Evolutionary conservation across 331 rosid genomes (phyloP), one percentile per base, ranked within the genome.

Genomic region (Malus hybrid): DNA sequence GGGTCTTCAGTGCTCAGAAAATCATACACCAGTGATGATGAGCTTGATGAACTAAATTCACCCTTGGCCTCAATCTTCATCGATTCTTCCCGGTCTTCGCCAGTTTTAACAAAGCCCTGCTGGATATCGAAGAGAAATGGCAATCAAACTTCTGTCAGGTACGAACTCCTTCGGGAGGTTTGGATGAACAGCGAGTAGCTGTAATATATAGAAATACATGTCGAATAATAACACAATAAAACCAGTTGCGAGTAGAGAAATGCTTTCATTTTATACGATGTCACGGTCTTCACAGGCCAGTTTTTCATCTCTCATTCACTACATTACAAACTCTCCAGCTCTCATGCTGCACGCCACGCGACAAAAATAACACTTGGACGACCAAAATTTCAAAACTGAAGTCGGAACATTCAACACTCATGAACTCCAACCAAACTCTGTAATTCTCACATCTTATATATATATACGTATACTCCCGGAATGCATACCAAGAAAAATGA

Each of bases 21-120:
- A 86, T 88, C 99, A 3, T 78, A 92, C 87, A 90, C 93, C 73
- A 95, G 99, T 64, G 99, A 92, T 74, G 99, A 95, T 56, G 99
- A 95, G 76, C 96, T 95, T 3, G 99, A 95, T 63, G 98, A 95
- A 71, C 72, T 95, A 70, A 86, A 83, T 34, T 90, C 96, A 12
- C 99, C 99, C 64, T 82, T 95, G 74, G 86, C 93, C 62, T 84
- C 86, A 4, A 84, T 92, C 76, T 50, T 89, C 19, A 76, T 66
- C 3, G 80, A 76, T 60, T 86, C 81, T 34, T 62, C 90, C 52
- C 42, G 48, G 14, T 81, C 87, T 70, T 74, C 84, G 6, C 75
- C 86, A 14, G 80, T 77, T 69, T 77, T 86, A 18, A 59, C 82
- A 8, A 95, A 78, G 78, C 79, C 72, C 67, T 55, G 80, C 74